Base-by-base conservation (phyloP, 345 rosid genomes). In the Eutrema heterophyllum region DNA sequence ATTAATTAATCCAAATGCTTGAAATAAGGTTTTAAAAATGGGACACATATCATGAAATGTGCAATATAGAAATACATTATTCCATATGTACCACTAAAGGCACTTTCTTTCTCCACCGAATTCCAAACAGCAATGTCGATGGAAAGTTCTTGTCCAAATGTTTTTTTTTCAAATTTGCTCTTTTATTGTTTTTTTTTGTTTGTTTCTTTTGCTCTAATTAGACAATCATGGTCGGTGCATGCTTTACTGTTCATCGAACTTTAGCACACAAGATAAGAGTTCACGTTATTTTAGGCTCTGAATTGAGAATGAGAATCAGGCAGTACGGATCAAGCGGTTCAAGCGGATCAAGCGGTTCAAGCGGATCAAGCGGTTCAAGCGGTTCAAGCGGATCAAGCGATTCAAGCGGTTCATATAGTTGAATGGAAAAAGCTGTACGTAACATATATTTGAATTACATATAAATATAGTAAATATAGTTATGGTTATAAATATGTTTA, bases 201-300 rank as follows among this genome's bases (percentile, higher is more conserved):
- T n/a, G n/a, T n/a, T n/a, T n/a, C n/a, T n/a, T 64, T 24, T 30
- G 24, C 33, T 62, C 32, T 21, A 70, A 32, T 14, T 51, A 32
- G 18, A 53, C 9, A 41, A 43, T n/a, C 61, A 30, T 67, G 78
- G 68, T 67, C 78, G 73, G 73, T 58, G 67, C 30, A 58, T 67
- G 67, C 78, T 57, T 58, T 7, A 67, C 55, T 67, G 43, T 58
- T 50, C 24, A 21, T 21, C 24, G 24, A 21, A n/a, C n/a, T n/a
- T n/a, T n/a, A n/a, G n/a, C n/a, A n/a, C n/a, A n/a, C n/a, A n/a
- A n/a, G n/a, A n/a, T n/a, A n/a, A n/a, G n/a, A n/a, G n/a, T n/a
- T n/a, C n/a, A n/a, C n/a, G n/a, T n/a, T n/a, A n/a, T n/a, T n/a
- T n/a, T n/a, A n/a, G n/a, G n/a, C n/a, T n/a, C n/a, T n/a, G n/a